These are phyloP conservation scores for Coniella vitis DNA, from an alignment of 2,329 filamentous ascomycete species.

Conservation along the genomic window DNA sequence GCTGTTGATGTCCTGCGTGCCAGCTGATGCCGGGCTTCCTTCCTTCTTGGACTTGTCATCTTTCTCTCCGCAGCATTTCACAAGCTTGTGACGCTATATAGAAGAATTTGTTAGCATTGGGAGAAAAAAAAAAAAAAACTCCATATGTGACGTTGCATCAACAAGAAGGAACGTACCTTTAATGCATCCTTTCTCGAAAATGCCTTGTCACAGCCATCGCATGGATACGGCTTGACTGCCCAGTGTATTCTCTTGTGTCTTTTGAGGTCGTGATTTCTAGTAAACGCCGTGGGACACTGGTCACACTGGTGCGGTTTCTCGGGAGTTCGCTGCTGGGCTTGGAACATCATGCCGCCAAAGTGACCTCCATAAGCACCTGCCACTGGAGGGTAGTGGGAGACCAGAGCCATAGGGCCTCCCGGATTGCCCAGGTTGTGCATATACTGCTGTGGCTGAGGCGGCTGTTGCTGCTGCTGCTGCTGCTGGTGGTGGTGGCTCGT, in stretches of 20 bases:
- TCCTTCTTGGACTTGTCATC: slow-evolving; percentile 21
- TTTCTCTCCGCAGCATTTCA: slow-evolving; percentile 54
- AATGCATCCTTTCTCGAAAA: slow-evolving; percentile 95
- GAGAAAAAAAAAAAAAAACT: background rate
- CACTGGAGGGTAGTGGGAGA: slow-evolving; percentile 31
- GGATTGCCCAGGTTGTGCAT: slow-evolving; percentile 76
- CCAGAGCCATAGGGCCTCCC: slow-evolving; percentile 62
- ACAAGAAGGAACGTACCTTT: slow-evolving; percentile 70
- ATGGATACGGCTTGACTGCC: slow-evolving; percentile 92
- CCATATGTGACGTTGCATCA: no score
- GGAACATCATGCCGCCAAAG: slow-evolving; percentile 37
- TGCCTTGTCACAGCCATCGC: slow-evolving; percentile 85
- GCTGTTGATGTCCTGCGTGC: slow-evolving; percentile 15
- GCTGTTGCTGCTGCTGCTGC: slow-evolving; percentile 33
- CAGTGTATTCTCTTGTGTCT: slow-evolving; percentile 92
- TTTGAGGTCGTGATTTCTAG: slow-evolving; percentile 92
- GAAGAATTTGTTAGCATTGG: slow-evolving; percentile 16
- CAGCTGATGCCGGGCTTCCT: slow-evolving; percentile 11
- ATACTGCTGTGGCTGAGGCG: slow-evolving; percentile 6
- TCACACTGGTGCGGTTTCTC: slow-evolving; percentile 95
- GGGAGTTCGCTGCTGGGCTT: slow-evolving; percentile 35
- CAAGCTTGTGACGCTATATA: slow-evolving; percentile 53
- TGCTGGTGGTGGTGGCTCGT: slow-evolving; percentile 28
- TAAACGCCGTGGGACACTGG: slow-evolving; percentile 87
- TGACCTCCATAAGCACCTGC: slow-evolving; percentile 22